phyloP scores from a whole-genome alignment of 2,329 filamentous ascomycete genomes.

The Tolypocladium paradoxum region DNA sequence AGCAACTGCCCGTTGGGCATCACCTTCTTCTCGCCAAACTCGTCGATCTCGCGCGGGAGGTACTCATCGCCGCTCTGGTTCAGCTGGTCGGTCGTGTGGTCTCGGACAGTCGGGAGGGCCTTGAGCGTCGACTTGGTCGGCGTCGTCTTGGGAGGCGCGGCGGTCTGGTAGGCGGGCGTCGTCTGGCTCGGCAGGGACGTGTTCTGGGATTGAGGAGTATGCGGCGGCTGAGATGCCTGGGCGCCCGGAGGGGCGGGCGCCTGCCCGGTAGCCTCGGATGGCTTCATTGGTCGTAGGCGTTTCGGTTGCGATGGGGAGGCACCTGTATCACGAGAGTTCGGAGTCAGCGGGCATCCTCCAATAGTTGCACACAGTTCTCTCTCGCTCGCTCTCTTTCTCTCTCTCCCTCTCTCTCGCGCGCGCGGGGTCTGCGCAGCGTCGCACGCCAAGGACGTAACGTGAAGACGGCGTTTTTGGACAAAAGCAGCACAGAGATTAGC shows the following conservation, averaged over 20 bases:
- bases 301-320: conserved; percentile 39
- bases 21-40: conserved; percentile 91
- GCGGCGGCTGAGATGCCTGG: conserved; percentile 34
- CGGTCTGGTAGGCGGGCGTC: conserved; percentile 27
- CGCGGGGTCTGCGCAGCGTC: neutral
- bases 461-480: neutral
- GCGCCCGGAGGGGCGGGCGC: conserved; percentile 32
- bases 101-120: conserved; percentile 86
- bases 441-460: neutral
- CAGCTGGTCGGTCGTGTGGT: conserved; percentile 94
- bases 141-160: conserved; percentile 65
- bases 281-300: conserved; percentile 53
- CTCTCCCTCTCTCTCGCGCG: neutral
- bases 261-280: conserved; percentile 47
- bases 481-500: neutral
- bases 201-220: conserved; percentile 43
- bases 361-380: neutral
- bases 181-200: conserved; percentile 32
- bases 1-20: conserved; percentile 70
- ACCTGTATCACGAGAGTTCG: conserved; percentile 20
- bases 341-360: neutral
- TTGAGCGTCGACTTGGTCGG: conserved; percentile 80
- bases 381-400: neutral
- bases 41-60: conserved; percentile 83
- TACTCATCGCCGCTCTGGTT: conserved; percentile 88